Base-by-base conservation (phyloP, 1,139 yeast genomes). In the Yamadazyma diospyri region DNA sequence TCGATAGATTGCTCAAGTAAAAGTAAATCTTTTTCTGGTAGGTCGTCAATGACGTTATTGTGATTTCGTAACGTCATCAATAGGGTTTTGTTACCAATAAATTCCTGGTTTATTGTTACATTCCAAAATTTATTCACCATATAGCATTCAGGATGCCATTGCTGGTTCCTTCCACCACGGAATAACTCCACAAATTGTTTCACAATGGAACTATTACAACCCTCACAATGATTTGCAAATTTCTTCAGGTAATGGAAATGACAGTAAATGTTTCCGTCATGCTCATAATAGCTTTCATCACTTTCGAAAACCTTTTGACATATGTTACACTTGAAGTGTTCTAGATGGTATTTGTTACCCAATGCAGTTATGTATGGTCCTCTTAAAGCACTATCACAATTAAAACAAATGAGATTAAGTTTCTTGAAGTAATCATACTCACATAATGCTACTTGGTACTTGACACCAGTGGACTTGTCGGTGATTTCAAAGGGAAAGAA, bases 61-160 rank as follows among this genome's bases (percentile, higher is more conserved):
- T 29, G 10, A n/a, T 29, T 23, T 6, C 18, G 15, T 10, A 29
- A 23, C 13, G 12, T 15, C 8, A 8, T 27, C 5, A 21, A 14
- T 18, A 24, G 16, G 2, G 16, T 14, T 8, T 36, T 34, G 17
- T 78, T 53, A 1, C 87, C 89, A 23, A 81, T 72, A 4, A 75
- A 63, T 37, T 74, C 81, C 0, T 83, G 74, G 3, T 81, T 70
- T n/a, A 88, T 67, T 38, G 81, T 76, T 16, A 89, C 95, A 51
- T 87, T 89, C 98, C 98, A 94, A 51, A 88, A 89, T 55, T 89
- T 89, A 64, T 85, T 89, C 31, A 92, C 94, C 89, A 94, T 94
- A 54, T 88, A 94, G 63, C 98, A 94, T 56, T 94, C 98, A 3
- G 97, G 97, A 57, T 94, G 99, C 98, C 98, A 94, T 53, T 88